Evolutionary conservation across 2,329 filamentous ascomycete species (phyloP).

Genomic region (Trichoderma citrinoviride): DNA sequence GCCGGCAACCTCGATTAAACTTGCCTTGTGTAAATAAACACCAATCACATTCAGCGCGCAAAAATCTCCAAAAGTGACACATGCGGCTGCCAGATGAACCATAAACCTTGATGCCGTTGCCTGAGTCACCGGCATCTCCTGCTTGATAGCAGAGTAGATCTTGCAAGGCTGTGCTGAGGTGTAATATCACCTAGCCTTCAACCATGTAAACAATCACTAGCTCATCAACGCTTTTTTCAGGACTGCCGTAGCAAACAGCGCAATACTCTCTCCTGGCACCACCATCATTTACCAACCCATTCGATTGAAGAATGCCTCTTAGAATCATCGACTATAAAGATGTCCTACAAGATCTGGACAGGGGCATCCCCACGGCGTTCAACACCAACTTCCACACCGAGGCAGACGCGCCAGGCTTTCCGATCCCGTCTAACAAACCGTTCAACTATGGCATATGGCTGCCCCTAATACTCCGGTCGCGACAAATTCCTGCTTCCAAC

Average conservation of each 20-base stretch:
- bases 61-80: not conserved
- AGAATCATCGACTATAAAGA: constrained; percentile 21
- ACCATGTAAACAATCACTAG: not conserved
- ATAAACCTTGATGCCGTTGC: not conserved
- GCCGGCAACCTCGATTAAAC: not conserved
- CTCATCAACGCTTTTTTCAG: not conserved
- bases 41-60: not conserved
- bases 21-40: not conserved
- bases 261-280: not conserved
- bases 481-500: constrained; percentile 28
- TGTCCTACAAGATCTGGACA: constrained; percentile 22
- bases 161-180: not conserved
- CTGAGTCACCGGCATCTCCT: constrained; percentile 1
- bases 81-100: not conserved
- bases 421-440: constrained; percentile 33
- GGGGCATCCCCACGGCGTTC: constrained; percentile 28
- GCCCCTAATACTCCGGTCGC: constrained; percentile 38
- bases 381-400: constrained; percentile 39
- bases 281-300: not conserved
- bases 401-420: constrained; percentile 32
- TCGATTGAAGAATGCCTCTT: constrained; percentile 19
- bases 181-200: not conserved
- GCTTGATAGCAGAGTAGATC: not conserved
- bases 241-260: not conserved
- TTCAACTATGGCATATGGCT: constrained; percentile 45